Evolutionary conservation across 768 basidiomycete species (phyloP), one percentile per base, ranked within the genome.

Genomic region (Filobasidium wieringae): DNA sequence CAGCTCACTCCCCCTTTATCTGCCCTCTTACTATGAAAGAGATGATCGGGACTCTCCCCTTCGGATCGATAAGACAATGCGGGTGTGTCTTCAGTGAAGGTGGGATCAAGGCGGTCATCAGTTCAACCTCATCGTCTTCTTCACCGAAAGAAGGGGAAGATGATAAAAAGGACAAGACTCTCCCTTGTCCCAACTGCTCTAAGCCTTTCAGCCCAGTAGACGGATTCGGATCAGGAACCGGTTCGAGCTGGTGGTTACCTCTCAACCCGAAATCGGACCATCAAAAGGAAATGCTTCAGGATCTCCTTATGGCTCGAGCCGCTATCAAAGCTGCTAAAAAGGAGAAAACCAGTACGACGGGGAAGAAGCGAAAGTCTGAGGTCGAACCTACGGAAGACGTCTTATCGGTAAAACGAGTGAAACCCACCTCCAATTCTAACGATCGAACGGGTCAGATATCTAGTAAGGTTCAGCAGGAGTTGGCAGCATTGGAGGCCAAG

Each of bases 21-120:
- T 99, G 95, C 76, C 88, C 95, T 0, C 79, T 97, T 52, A 88
- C 85, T 1, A 76, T 88, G 62, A 88, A 89, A 72, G 93, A 95
- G 75, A 96, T 96, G 90, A 90, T 88, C 64, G 95, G 95, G 14
- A 70, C 73, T 2, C 80, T 86, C 53, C 88, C 90, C 0, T 97
- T 97, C 71, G 83, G 91, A 53, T 93, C 91, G 69, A 73, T 96
- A 64, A 78, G 79, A 14, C 76, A 84, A 0, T 97, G 93, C 66
- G 91, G 91, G 15, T 92, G 89, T 71, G 88, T 90, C 31, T 88
- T 96, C 75, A 85, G 88, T 4, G 85, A 86, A 59, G 84, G 84
- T 0, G 88, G 86, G 2, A 78, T 96, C 39, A 84, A 82, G 57
- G 83, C 84, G 2, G 79, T 89, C 49, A 64, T 81, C 1, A 62